Evolutionary conservation across 495 filamentous ascomycete genomes (phyloP), one percentile per base, ranked within the genome.

Genomic region (Penicillium silybi): DNA sequence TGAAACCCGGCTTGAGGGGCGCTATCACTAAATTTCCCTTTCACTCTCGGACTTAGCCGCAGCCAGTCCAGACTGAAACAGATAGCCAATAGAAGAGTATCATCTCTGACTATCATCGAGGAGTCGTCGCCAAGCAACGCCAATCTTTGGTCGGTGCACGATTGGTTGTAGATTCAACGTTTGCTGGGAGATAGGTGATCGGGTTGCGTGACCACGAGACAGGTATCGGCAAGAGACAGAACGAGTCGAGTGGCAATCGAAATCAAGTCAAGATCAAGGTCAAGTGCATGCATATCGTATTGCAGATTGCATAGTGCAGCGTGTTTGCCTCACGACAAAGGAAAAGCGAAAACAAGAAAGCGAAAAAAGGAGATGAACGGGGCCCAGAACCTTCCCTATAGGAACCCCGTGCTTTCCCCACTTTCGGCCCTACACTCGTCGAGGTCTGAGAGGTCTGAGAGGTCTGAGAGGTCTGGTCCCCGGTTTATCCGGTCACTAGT

Each of bases 121-220:
- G 10, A 39, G 6, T 4, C 37, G 18, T 39, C 40, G 49, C 41
- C 49, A 52, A 52, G 49, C 32, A 45, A 44, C 11, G 23, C 49
- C 44, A 44, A 51, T 51, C 48, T 51, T 19, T 26, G 18, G 32
- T 7, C 4, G 0, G 19, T 29, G 22, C 22, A 41, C 29, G 18
- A 44, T 52, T 45, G 49, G 41, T 32, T 32, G 34, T 34, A 34
- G 10, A 38, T 39, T 17, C 37, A 18, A 39, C n/a, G 37, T 39
- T 35, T 39, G 37, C 6, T 17, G 6, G 2, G 37, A n/a, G 13
- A 32, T 13, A 13, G 22, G 22, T 23, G 22, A 23, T 32, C 3
- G 29, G 29, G 29, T 23, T 23, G 11, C 29, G 9, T 32, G 8
- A 11, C 29, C 29, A 32, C 29, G 9, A 32, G 29, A 32, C 9